phyloP scores from a whole-genome alignment of 345 rosid species.

The Clausena lansium region DNA sequence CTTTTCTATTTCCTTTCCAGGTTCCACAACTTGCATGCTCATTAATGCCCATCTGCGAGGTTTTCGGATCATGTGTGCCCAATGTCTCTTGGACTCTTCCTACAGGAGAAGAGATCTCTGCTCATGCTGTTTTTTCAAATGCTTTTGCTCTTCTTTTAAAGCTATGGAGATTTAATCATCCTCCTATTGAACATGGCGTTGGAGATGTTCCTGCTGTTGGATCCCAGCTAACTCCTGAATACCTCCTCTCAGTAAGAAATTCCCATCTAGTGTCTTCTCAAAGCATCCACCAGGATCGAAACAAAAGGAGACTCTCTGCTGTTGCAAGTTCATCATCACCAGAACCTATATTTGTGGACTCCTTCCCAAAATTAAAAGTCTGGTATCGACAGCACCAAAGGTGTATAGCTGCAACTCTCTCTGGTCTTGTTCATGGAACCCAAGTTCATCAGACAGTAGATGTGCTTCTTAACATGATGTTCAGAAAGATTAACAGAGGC shows the following conservation, averaged over 20 bases:
- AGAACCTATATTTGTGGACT: conserved; percentile 77
- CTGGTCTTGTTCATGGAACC: conserved; percentile 83
- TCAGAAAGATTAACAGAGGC: conserved; percentile 62
- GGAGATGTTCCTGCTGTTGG: conserved; percentile 94
- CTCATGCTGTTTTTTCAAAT: conserved; percentile 84
- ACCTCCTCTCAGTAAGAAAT: conserved; percentile 82
- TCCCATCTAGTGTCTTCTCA: conserved; percentile 70
- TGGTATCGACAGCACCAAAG: conserved; percentile 94
- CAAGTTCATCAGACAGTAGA: conserved; percentile 82
- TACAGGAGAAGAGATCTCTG: conserved; percentile 71
- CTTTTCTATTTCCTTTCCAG: conserved; percentile 34
- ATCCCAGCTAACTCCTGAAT: conserved; percentile 80
- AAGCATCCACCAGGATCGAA: conserved; percentile 50
- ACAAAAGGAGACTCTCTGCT: conserved; percentile 60
- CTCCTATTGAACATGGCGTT: conserved; percentile 84
- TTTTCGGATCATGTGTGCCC: conserved; percentile 82
- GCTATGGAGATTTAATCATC: conserved; percentile 92
- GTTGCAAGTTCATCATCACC: conserved; percentile 51
- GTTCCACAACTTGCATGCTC: conserved; percentile 93
- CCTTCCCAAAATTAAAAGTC: conserved; percentile 81
- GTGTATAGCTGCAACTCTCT: conserved; percentile 84
- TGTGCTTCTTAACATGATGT: conserved; percentile 76
- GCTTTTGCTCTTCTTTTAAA: conserved; percentile 91
- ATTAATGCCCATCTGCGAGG: conserved; percentile 93
- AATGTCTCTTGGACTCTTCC: conserved; percentile 73